Evolutionary conservation across 148 eudicot genomes (phyloP).

Genomic region (Fagopyrum homotropicum): DNA sequence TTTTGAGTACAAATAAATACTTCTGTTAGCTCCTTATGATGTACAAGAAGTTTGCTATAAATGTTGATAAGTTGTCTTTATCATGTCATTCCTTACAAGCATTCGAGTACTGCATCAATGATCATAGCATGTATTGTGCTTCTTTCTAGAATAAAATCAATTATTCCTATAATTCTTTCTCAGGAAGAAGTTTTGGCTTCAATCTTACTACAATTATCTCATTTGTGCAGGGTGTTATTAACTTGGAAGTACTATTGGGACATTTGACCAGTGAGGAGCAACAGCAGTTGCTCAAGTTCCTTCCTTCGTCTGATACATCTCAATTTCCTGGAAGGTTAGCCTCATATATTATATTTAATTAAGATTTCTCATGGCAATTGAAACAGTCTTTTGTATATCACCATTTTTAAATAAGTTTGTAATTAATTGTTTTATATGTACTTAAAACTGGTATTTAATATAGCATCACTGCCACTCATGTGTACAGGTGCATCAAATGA

Average conservation of each 20-base stretch:
- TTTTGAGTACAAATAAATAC: no score
- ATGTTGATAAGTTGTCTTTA: not conserved
- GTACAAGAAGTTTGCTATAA: not conserved
- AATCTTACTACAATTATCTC: not conserved
- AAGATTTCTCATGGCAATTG: not conserved
- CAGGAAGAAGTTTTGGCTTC: not conserved
- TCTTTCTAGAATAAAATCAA: not conserved
- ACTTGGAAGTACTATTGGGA: conserved; percentile 50
- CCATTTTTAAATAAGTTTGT: not conserved
- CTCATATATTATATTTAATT: not conserved
- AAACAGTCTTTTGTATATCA: not conserved
- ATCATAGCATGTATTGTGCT: not conserved
- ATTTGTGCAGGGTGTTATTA: conserved; percentile 63
- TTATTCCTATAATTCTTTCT: conserved; percentile 5
- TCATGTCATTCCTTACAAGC: not conserved
- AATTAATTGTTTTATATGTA: not conserved
- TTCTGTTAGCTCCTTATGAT: no score
- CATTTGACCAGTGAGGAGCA: conserved; percentile 61
- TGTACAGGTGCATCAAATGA: not conserved
- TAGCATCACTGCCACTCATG: not conserved
- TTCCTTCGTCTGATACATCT: conserved; percentile 54
- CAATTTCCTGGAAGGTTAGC: conserved; percentile 58
- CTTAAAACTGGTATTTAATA: not conserved
- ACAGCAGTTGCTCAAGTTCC: conserved; percentile 57
- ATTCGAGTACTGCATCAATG: not conserved